Evolutionary conservation across 2,329 filamentous ascomycete species (phyloP), one percentile per base, ranked within the genome.

Genomic region (Beauveria brongniartii): DNA sequence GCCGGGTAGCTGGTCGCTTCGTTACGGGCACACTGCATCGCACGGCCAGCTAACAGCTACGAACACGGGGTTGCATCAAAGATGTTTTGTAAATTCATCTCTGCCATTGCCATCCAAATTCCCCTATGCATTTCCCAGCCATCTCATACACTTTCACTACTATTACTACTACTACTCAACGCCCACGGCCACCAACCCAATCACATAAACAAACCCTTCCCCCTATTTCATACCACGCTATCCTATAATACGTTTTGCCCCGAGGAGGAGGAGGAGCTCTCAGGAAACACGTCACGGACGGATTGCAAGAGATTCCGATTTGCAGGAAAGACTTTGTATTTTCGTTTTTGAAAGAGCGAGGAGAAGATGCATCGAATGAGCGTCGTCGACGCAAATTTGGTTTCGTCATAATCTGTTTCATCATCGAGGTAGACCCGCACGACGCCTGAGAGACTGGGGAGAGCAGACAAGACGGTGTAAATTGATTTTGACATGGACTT

Each of bases 401-500:
- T n/a, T 58, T 59, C 41, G 20, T 52, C 20, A 26, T 59, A 24
- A 47, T 47, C 20, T 46, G 43, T 59, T 59, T 59, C 56, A 52
- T 59, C 56, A 52, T 59, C 55, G 30, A 41, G 34, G 41, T 58
- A 41, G 46, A 50, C 20, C 24, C 50, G 44, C 40, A 47, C 28
- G 56, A 54, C 40, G 30, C 46, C 44, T 57, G 55, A 41, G 54
- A 37, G 55, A 28, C 26, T 26, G n/a, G n/a, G 43, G 37, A 37
- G 55, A 54, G 26, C 7, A 40, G 30, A 51, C 24, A 30, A 55
- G 30, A 53, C 37, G 44, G 43, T 28, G 44, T 43, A 46, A 55
- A 56, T 59, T 59, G 50, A 52, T 48, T 56, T 50, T 55, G 51
- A 59, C 51, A 55, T 55, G 50, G 61, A 62, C 52, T 55, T 62